phyloP scores from a whole-genome alignment of 306 rosid species.

The Vigna mungo region DNA sequence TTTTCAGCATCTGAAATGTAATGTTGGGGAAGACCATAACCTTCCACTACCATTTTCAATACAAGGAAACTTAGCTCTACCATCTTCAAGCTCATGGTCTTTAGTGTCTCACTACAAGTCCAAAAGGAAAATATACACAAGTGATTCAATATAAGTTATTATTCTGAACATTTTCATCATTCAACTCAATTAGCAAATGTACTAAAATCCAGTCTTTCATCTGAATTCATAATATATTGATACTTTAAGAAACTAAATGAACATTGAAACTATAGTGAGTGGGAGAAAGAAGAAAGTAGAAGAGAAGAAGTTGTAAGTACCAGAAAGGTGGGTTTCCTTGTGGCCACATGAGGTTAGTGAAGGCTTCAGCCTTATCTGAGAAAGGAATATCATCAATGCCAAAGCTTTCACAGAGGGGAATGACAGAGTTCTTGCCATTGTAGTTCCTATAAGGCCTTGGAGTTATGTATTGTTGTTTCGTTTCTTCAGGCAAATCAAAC shows the following conservation, averaged over 20 bases:
- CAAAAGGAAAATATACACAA: not conserved
- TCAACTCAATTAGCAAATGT: no score
- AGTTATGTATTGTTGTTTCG: conserved; percentile 46
- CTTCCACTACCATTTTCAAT: conserved; percentile 53
- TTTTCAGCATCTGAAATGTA: conserved; percentile 41
- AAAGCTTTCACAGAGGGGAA: conserved; percentile 58
- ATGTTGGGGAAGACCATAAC: conserved; percentile 48
- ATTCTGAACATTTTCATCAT: no score
- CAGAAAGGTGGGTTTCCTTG: conserved; percentile 56
- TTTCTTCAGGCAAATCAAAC: conserved; percentile 64
- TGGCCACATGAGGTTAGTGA: conserved; percentile 69
- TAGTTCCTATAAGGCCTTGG: conserved; percentile 53
- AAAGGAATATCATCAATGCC: conserved; percentile 51
- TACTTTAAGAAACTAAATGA: not conserved
- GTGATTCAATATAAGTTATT: no score
- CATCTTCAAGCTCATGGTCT: conserved; percentile 47
- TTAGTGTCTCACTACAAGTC: conserved; percentile 48
- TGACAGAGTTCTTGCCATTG: conserved; percentile 32
- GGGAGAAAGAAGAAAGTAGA: no score
- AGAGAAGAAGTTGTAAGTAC: conserved; percentile 20
- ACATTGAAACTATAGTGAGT: not conserved
- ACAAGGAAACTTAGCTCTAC: conserved; percentile 36
- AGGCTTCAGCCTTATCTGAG: conserved; percentile 28
- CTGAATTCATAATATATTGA: no score
- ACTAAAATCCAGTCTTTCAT: no score